Base-by-base conservation (phyloP, 805 yeast genomes). In the Candida qinlingensis region DNA sequence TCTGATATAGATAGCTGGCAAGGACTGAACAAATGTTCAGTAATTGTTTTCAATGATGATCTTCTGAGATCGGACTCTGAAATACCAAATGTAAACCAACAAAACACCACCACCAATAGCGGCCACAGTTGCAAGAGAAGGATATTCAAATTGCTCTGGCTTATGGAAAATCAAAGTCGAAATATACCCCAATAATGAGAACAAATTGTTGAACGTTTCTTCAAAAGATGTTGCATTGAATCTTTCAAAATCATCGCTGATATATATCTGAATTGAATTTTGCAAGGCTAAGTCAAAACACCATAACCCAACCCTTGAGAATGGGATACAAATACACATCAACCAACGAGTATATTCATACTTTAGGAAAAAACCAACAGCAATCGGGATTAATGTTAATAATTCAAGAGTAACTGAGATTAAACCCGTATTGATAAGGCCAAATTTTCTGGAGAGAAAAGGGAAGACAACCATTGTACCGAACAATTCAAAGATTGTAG, bases 221-320 rank as follows among this genome's bases (percentile, higher is more conserved):
- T 67, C 71, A 43, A 62, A 59, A 19, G 71, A 54, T 8, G 73
- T 65, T 34, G 65, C 70, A 26, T 56, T 51, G 27, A 67, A 69
- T 26, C 73, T 53, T 28, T 58, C 54, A 33, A 50, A 45, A 10
- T 61, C 63, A 39, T 63, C 64, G 25, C 53, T 57, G 29, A 70
- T 68, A 35, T 60, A 62, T 25, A 67, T 59, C 41, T 69, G 73
- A 27, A 70, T 57, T 12, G 60, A 53, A 27, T 62, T 56, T 49
- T 69, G 72, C 1, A 66, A 57, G 29, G 70, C 55, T 31, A 70
- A 54, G 47, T 69, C 73, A 54, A 66, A 69, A 27, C 75, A 72
- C 74, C 75, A 71, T 9, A 71, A 55, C 1, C 75, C 75, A 26
- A 70, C 47, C 12, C 75, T 55, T 19, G 69, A 62, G n/a, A 68